Base-by-base conservation (phyloP, 345 rosid species). In the Pistacia atlantica region DNA sequence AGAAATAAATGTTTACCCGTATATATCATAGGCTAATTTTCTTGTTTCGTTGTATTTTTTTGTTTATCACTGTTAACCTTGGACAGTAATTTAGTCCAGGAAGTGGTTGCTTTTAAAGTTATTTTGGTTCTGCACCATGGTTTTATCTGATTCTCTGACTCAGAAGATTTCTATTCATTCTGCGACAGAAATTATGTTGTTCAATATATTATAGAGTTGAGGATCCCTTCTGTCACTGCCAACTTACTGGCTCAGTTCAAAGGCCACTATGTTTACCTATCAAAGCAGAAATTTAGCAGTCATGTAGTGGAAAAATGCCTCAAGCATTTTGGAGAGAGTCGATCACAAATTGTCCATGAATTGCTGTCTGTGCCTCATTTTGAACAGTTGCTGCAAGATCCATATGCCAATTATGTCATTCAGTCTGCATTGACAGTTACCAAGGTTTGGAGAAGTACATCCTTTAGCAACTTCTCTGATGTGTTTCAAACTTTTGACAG, bases 281-380 rank as follows among this genome's bases (percentile, higher is more conserved):
- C 97, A 6, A 78, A 69, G 77, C 93, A 92, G 80, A 92, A 92
- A 80, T 92, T 83, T 67, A 84, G 97, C 85, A 92, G 97, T 76
- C 93, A 92, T 74, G 97, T 92, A 46, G 89, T 90, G 60, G 92
- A 92, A 74, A 90, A 85, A 79, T 88, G 91, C 81, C 88, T 92
- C 45, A 86, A 82, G 81, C 51, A 80, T 78, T 72, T 81, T 67
- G 83, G 81, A 63, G 86, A 86, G 73, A 84, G 89, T 74, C 80
- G 95, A 69, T 61, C 86, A 38, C 90, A 86, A 46, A 88, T 92
- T 22, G 64, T 91, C 51, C 82, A 46, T 13, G 95, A 89, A 77
- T 80, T 92, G 52, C 82, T 86, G 62, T 87, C 84, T 2, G 87
- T 83, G 72, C 75, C 86, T 48, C 81, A 82, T 77, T 90, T 92